A percentile compares a stretch with the other conserved stretches of the same genome.
Evolutionary conservation across 345 rosid species (phyloP).

Genomic region (Luvunga scandens): DNA sequence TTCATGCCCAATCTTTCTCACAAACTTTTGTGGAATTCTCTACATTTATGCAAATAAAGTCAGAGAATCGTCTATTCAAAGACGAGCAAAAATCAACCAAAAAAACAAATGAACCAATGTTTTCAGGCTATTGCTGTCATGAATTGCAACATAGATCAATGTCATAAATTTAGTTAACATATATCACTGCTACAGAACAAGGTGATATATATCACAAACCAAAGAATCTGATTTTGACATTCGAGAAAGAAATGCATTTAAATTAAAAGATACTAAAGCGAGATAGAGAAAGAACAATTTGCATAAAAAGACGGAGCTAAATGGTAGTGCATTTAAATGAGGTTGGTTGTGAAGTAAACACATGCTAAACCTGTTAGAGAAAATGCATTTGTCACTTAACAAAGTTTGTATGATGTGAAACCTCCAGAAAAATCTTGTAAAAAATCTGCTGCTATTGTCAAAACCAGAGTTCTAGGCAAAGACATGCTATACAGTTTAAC

Average conservation of each 20-base stretch:
- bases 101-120: neutral
- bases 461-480: neutral
- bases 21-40: neutral
- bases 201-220: neutral
- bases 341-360: too few species aligned
- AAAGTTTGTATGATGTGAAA: too few species aligned
- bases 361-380: neutral
- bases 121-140: neutral
- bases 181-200: neutral
- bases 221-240: too few species aligned
- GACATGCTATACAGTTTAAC: neutral
- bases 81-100: neutral
- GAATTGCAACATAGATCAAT: neutral
- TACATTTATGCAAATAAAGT: neutral
- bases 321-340: neutral
- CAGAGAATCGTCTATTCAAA: neutral
- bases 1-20: neutral
- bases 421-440: neutral
- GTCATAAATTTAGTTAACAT: neutral
- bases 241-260: neutral
- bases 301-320: neutral
- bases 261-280: neutral
- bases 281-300: neutral
- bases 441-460: neutral
- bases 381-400: too few species aligned